These are phyloP conservation scores for Tolypocladium amazonense DNA, from an alignment of 2,329 filamentous ascomycete genomes.

Conservation along the genomic window DNA sequence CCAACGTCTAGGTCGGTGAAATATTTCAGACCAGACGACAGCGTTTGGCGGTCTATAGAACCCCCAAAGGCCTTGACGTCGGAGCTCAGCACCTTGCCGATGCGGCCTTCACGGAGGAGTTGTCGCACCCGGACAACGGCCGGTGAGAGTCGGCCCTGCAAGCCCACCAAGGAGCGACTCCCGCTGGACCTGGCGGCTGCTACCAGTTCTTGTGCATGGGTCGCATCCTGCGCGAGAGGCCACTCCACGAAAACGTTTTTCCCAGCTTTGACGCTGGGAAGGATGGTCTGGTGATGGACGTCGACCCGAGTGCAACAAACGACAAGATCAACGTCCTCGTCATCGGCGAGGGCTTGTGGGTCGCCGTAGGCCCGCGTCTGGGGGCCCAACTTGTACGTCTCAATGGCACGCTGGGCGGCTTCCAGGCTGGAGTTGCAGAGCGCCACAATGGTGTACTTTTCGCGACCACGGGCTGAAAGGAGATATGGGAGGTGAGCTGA, in stretches of 20 bases:
- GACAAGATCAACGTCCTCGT: slow-evolving; percentile 42
- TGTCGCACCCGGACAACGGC: slow-evolving; percentile 30
- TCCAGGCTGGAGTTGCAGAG: slow-evolving; percentile 38
- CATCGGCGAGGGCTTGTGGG: slow-evolving; percentile 35
- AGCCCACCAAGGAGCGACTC: slow-evolving; percentile 23
- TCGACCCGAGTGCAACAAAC: slow-evolving; percentile 44
- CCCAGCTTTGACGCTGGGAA: slow-evolving; percentile 37
- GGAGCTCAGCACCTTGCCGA: slow-evolving; percentile 43
- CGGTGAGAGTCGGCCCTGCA: slow-evolving; percentile 40
- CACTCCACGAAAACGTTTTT: slow-evolving; percentile 48
- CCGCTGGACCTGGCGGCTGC: slow-evolving; percentile 23
- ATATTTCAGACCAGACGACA: slow-evolving; percentile 30
- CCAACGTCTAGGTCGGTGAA: slow-evolving; percentile 36
- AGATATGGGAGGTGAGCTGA: slow-evolving; percentile 50
- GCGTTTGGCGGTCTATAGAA: slow-evolving; percentile 17
- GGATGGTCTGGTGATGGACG: slow-evolving; percentile 33
- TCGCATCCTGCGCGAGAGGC: slow-evolving; percentile 38
- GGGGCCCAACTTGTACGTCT: slow-evolving; percentile 27
- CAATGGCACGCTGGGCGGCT: slow-evolving; percentile 32
- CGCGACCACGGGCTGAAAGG: slow-evolving; percentile 28
- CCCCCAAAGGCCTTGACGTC: slow-evolving; percentile 30
- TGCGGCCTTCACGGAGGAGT: slow-evolving; percentile 29
- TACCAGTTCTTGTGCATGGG: slow-evolving; percentile 29
- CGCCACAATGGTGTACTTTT: slow-evolving; percentile 37
- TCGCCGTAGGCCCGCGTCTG: slow-evolving; percentile 37